Base-by-base conservation (phyloP, 345 rosid genomes). In the Excoecaria agallocha region DNA sequence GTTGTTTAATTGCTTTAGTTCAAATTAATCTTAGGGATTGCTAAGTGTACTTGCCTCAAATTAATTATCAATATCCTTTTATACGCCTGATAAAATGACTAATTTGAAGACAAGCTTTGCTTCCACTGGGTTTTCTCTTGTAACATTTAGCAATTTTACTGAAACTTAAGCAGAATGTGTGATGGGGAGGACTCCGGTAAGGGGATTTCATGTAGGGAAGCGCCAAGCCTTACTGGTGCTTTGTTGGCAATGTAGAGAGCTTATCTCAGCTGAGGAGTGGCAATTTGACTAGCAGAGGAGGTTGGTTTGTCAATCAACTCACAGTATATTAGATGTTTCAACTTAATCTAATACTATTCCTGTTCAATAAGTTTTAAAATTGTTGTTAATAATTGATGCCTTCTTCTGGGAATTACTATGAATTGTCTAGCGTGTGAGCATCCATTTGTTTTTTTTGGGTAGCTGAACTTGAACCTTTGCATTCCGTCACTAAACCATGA, bases 111-210 rank as follows among this genome's bases (percentile, higher is more conserved):
- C 86, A 49, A 76, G 90, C 70, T 86, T 94, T 72, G 25, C 80
- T 37, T 93, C 92, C 30, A 81, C 83, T 19, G 98, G 97, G 73
- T 88, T 94, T 78, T 78, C 87, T 43, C 91, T 90, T 65, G 76
- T 73, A 79, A 46, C 85, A n/a, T 87, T 94, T 75, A 94, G 98
- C 73, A 86, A 86, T 75, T 90, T 89, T 75, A 86, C 93, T 12
- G 97, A 90, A 74, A 84, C 90, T 49, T 97, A 94, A 64, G 98
- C 98, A 10, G 96, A 91, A 66, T 89, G 89, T 76, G 82, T 94
- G 80, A 75, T 94, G 63, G 88, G 85, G 81, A 82, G 97, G 77
- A 85, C 81, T 65, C 84, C 77, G 13, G 89, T 77, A n/a, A 81
- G 87, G 82, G 98, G 98, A 46, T 94, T 94, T 80, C 91, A 86